Percentiles rank a stretch among this genome's conserved stretches.
phyloP scores from a whole-genome alignment of 257 asterid species.

The Primulina tabacum region DNA sequence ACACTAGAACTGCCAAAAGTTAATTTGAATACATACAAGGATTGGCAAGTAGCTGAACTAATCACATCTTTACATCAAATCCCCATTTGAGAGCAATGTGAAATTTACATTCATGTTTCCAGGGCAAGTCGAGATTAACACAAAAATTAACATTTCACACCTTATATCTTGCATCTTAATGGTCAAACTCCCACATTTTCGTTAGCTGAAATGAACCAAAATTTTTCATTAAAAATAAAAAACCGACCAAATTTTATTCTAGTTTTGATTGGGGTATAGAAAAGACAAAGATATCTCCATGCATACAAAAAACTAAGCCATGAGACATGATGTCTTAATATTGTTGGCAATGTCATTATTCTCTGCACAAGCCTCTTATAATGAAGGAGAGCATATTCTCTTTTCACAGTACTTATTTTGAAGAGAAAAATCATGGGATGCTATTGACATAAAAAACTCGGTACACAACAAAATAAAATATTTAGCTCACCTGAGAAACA shows the following conservation, averaged over 20 bases:
- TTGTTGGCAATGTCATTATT: background rate
- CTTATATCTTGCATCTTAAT: no score
- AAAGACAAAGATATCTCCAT: background rate
- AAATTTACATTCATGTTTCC: background rate
- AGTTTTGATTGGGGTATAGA: background rate
- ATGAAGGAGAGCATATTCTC: background rate
- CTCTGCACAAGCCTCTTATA: background rate
- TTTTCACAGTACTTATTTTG: background rate
- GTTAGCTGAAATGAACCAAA: background rate
- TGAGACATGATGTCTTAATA: background rate
- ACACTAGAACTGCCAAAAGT: background rate
- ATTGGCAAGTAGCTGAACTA: background rate
- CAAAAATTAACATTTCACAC: no score
- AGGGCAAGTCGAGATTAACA: background rate
- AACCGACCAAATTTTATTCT: background rate
- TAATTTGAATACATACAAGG: background rate
- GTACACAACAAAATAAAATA: background rate
- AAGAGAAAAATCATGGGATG: background rate
- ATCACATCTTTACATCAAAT: background rate
- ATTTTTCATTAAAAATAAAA: no score
- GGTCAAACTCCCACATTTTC: background rate
- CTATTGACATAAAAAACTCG: slow-evolving; percentile 6
- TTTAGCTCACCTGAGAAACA: slow-evolving; percentile 63
- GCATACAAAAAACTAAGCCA: background rate
- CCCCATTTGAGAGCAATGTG: background rate